Conservation (phyloP, 371 early-diverging fungal species). For the Circinella umbellata region DNA sequence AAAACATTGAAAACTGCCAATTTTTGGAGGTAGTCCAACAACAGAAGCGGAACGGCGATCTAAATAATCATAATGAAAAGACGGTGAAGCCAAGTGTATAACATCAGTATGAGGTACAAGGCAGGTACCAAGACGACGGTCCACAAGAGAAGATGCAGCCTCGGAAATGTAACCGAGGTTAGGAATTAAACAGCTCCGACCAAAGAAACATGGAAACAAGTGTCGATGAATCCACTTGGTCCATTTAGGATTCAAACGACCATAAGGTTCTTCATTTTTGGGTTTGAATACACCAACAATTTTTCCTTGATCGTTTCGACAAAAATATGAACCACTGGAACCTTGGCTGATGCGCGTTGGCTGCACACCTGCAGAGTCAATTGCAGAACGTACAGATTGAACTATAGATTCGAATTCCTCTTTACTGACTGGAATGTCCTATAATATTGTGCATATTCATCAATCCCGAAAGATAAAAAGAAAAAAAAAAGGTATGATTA, state of each 20-base stretch:
- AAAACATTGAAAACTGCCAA: conserved; percentile 89
- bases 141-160: conserved; percentile 83
- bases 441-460: neutral
- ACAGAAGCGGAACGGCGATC: conserved; percentile 53
- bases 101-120: conserved; percentile 89
- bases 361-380: conserved; percentile 62
- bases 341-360: conserved; percentile 79
- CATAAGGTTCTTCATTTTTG: conserved; percentile 94
- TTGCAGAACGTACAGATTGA: conserved; percentile 74
- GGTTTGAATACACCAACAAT: conserved; percentile 94
- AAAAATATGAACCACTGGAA: conserved; percentile 91
- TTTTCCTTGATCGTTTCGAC: conserved; percentile 69
- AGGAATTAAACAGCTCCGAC: conserved; percentile 86
- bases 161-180: conserved; percentile 91
- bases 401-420: conserved; percentile 64
- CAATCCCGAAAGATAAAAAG: neutral
- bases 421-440: conserved; percentile 42
- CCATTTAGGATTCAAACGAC: conserved; percentile 92
- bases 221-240: conserved; percentile 92
- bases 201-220: conserved; percentile 89
- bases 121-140: conserved; percentile 74
- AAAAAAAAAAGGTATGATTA: too few species aligned
- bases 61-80: conserved; percentile 78
- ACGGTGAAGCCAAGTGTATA: conserved; percentile 70
- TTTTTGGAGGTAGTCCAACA: conserved; percentile 70